phyloP scores from a whole-genome alignment of 2,329 filamentous ascomycete genomes.

The Passalora sequoiae region DNA sequence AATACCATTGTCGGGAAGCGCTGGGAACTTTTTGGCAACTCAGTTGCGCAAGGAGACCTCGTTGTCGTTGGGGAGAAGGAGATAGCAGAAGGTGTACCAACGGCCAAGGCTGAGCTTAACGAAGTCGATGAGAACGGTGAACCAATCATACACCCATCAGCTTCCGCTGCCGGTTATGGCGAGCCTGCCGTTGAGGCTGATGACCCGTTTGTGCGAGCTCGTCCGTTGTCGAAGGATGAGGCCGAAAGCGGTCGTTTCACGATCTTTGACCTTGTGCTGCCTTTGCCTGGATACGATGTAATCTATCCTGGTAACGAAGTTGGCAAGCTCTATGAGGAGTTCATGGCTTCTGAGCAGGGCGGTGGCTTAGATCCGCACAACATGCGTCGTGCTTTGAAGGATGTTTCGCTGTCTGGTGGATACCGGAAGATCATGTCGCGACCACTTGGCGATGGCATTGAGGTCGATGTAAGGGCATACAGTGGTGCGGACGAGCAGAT shows the following conservation, averaged over 20 bases:
- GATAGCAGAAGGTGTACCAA: conserved; percentile 37
- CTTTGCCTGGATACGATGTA: conserved; percentile 86
- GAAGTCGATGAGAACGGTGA: conserved; percentile 59
- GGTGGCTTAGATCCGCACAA: conserved; percentile 74
- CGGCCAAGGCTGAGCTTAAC: conserved; percentile 31
- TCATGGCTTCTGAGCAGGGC: conserved; percentile 77
- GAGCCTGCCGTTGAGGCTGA: conserved; percentile 30
- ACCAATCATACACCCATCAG: conserved; percentile 57
- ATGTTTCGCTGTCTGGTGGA: conserved; percentile 80
- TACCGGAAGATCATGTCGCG: conserved; percentile 80
- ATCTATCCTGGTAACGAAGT: conserved; percentile 79
- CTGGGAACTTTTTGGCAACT: conserved; percentile 67
- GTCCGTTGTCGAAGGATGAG: conserved; percentile 71
- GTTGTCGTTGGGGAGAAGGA: conserved; percentile 61
- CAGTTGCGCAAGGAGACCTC: conserved; percentile 79
- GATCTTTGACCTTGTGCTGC: conserved; percentile 85
- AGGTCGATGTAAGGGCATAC: conserved; percentile 68
- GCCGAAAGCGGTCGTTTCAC: conserved; percentile 68
- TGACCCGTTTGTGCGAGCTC: conserved; percentile 62
- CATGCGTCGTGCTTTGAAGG: conserved; percentile 81
- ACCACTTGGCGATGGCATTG: conserved; percentile 51
- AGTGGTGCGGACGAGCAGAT: conserved; percentile 70
- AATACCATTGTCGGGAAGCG: conserved; percentile 78
- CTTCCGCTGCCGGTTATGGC: conserved; percentile 8
- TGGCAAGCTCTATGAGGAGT: conserved; percentile 74